Conservation (phyloP, 371 early-diverging fungal genomes). For the Lichtheimia ramosa region DNA sequence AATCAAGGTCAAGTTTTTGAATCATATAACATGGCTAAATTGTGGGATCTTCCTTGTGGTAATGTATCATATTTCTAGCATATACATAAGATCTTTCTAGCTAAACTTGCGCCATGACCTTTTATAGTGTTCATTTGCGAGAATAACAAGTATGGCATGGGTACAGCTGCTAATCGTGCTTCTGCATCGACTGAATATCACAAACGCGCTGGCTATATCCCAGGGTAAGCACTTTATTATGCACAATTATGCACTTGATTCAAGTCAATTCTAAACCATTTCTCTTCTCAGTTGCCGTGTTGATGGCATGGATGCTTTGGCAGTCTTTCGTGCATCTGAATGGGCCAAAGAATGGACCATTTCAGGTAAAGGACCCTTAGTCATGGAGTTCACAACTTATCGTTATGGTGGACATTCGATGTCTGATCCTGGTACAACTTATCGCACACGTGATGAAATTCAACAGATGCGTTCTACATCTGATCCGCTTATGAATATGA, state of each 20-base stretch:
- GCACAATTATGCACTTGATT: no score
- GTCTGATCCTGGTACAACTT: conserved; percentile 98
- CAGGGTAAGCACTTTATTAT: conserved; percentile 57
- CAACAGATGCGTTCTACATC: conserved; percentile 94
- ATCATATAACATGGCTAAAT: conserved; percentile 99
- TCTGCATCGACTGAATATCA: conserved; percentile 95
- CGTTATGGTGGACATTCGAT: conserved; percentile 99
- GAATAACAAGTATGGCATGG: conserved; percentile 99
- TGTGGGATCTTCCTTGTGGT: conserved; percentile 93
- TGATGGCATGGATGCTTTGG: conserved; percentile 96
- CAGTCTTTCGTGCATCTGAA: conserved; percentile 84
- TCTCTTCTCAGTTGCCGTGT: conserved; percentile 33
- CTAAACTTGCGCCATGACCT: neutral
- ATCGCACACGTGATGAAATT: conserved; percentile 94
- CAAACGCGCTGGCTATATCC: conserved; percentile 96
- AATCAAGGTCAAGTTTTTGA: conserved; percentile 99
- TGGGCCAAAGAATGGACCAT: conserved; percentile 87
- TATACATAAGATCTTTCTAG: neutral
- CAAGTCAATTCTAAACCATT: neutral
- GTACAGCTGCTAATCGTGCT: conserved; percentile 90
- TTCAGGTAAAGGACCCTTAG: conserved; percentile 90
- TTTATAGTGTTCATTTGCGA: conserved; percentile 91
- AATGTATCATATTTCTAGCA: neutral
- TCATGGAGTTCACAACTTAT: conserved; percentile 97
- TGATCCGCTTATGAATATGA: conserved; percentile 92